Conservation (phyloP, 2,329 filamentous ascomycete genomes). For the Alternaria gaisen region DNA sequence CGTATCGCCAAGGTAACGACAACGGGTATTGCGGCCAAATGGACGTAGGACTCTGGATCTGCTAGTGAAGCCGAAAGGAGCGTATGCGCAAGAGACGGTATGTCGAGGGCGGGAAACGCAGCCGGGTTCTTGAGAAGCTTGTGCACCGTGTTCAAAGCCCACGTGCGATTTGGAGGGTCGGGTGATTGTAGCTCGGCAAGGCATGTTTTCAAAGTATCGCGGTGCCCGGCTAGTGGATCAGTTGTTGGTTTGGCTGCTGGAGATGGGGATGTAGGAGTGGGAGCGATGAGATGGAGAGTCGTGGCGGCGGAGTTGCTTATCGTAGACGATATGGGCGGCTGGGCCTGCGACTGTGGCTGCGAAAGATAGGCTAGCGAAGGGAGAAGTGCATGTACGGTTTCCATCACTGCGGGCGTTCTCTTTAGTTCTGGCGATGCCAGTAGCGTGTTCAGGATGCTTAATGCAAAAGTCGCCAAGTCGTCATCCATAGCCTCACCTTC, state of each 20-base stretch:
- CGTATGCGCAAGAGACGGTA: constrained; percentile 70
- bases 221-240: constrained; percentile 60
- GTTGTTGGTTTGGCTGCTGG: neutral
- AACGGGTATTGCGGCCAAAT: constrained; percentile 71
- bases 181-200: constrained; percentile 43
- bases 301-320: constrained; percentile 38
- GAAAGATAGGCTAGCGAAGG: constrained; percentile 37
- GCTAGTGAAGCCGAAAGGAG: constrained; percentile 71
- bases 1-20: constrained; percentile 68
- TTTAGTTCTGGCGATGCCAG: constrained; percentile 47
- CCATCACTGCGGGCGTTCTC: constrained; percentile 34
- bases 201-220: constrained; percentile 32
- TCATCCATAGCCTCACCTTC: constrained; percentile 26
- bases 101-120: constrained; percentile 68
- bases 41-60: constrained; percentile 76
- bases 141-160: constrained; percentile 45
- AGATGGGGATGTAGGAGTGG: constrained; percentile 57
- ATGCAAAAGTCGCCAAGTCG: constrained; percentile 52
- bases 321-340: constrained; percentile 23
- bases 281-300: constrained; percentile 62
- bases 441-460: constrained; percentile 53
- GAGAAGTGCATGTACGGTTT: constrained; percentile 18
- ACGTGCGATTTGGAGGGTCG: constrained; percentile 49
- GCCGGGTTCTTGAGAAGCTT: constrained; percentile 61
- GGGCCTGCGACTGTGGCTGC: constrained; percentile 10